Evolutionary conservation across 176 grass and related monocot genomes (phyloP), one percentile per base, ranked within the genome.

Genomic region (Oryza australiensis): DNA sequence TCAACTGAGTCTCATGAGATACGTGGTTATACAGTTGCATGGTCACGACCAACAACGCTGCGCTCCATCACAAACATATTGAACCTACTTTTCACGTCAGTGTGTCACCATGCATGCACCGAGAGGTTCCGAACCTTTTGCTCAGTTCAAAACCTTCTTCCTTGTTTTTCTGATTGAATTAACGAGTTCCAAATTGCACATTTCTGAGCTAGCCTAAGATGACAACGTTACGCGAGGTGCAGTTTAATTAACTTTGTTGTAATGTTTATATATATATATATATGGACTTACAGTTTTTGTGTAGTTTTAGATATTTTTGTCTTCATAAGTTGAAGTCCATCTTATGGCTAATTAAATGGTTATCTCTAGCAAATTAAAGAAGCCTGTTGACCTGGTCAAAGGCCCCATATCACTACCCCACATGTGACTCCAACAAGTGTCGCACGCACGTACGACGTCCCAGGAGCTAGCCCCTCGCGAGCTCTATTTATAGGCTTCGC

Each of bases 401-500:
- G 8, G n/a, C n/a, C n/a, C n/a, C n/a, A n/a, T n/a, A n/a, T 7
- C 0, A 37, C 35, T 8, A 37, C 35, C 35, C 6, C 35, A 37
- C 35, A 37, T 7, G 35, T 37, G 35, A 7, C 35, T 37, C 35
- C 35, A 8, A 37, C 7, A 4, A 37, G 35, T 37, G 35, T 37
- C 7, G 7, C 33, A 38, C 37, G 53, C 69, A 63, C 72, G 35
- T 38, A 9, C 29, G 45, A 51, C 24, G 48, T n/a, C 22, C 24
- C 71, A n/a, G 3, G 46, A 49, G 46, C 4, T 18, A 49, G 51
- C 18, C 51, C 20, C 20, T 55, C 51, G 51, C 51, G n/a, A 37
- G 35, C 30, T 40, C 73, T 62, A 73, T 88, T 74, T 60, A 84
- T 74, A 84, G 2, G 1, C 34, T 70, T 75, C 81, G 33, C 46